These are phyloP conservation scores for Musa schizocarpa DNA, from an alignment of 176 grass and related monocot species.

Conservation along the genomic window DNA sequence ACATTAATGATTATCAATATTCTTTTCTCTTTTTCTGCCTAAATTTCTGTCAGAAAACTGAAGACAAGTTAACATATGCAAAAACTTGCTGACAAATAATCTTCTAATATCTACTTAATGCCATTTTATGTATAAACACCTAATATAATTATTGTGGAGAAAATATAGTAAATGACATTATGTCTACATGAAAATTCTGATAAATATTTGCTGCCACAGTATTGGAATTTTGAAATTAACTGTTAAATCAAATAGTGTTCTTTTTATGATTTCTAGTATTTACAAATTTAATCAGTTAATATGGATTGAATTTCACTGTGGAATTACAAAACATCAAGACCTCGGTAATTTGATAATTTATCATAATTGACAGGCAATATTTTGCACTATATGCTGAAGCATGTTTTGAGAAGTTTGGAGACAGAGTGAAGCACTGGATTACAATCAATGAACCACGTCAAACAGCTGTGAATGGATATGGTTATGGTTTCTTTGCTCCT, in stretches of 20 bases:
- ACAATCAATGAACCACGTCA: slow-evolving; percentile 98
- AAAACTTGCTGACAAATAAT: not conserved
- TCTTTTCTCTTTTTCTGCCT: not conserved
- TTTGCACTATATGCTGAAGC: slow-evolving; percentile 94
- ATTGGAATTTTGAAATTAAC: too few species aligned
- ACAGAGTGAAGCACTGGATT: slow-evolving; percentile 95
- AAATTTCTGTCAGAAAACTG: not conserved
- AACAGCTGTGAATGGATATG: slow-evolving; percentile 91
- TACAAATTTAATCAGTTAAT: not conserved
- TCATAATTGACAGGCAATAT: slow-evolving; percentile 58
- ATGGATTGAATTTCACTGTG: not conserved
- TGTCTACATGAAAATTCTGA: too few species aligned
- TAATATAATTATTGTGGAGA: not conserved
- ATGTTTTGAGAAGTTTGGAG: slow-evolving; percentile 92
- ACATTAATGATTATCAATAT: too few species aligned
- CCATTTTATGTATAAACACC: not conserved
- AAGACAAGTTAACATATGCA: not conserved
- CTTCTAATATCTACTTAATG: not conserved
- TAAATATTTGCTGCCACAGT: too few species aligned
- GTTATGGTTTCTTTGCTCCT: slow-evolving; percentile 73
- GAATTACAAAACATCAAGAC: too few species aligned
- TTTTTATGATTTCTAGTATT: not conserved
- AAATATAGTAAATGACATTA: too few species aligned
- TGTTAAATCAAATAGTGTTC: not conserved
- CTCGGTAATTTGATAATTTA: not conserved